Evolutionary conservation across 2,329 filamentous ascomycete species (phyloP).

Genomic region (Fusarium illudens): DNA sequence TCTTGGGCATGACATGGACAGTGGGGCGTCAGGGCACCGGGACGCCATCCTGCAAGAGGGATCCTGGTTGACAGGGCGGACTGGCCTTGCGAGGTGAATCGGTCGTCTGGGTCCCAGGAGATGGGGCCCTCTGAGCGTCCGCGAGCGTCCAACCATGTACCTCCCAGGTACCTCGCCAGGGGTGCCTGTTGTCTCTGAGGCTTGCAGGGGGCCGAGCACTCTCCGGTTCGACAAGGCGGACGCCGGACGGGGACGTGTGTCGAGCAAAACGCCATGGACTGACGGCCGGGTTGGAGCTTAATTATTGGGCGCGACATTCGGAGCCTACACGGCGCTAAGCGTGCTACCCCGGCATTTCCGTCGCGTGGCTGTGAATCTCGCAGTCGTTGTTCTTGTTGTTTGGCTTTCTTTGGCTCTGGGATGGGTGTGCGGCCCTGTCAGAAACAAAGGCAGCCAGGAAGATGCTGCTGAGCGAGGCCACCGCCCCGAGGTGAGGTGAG

Average conservation of each 20-base stretch:
- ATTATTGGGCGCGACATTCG: slow-evolving; percentile 40
- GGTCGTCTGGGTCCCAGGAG: slow-evolving; percentile 28
- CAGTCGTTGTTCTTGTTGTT: slow-evolving; percentile 1
- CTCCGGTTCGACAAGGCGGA: slow-evolving; percentile 17
- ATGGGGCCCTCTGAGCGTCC: slow-evolving; percentile 22
- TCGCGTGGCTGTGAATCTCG: slow-evolving; percentile 36
- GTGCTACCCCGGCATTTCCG: slow-evolving; percentile 41
- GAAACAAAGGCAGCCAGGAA: background rate
- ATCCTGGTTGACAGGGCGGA: slow-evolving; percentile 44
- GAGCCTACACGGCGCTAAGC: slow-evolving; percentile 27
- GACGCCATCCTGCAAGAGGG: slow-evolving; percentile 31
- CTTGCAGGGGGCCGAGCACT: slow-evolving; percentile 30
- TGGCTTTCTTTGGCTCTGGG: background rate
- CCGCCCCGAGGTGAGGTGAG: background rate
- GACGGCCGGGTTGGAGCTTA: slow-evolving; percentile 43
- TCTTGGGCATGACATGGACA: slow-evolving; percentile 42
- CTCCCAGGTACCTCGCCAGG: slow-evolving; percentile 37
- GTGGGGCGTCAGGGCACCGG: slow-evolving; percentile 40
- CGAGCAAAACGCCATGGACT: slow-evolving; percentile 41
- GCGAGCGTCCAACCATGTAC: slow-evolving; percentile 26
- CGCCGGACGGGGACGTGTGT: slow-evolving; percentile 38
- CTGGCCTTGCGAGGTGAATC: slow-evolving; percentile 36
- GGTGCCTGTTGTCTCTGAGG: slow-evolving; percentile 21
- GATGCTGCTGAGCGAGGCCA: background rate
- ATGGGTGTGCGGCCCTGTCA: background rate